Percentiles rank a stretch among this genome's conserved stretches.
Conservation (phyloP, 2,329 filamentous ascomycete species). For the Simplicillium aogashimaense region DNA sequence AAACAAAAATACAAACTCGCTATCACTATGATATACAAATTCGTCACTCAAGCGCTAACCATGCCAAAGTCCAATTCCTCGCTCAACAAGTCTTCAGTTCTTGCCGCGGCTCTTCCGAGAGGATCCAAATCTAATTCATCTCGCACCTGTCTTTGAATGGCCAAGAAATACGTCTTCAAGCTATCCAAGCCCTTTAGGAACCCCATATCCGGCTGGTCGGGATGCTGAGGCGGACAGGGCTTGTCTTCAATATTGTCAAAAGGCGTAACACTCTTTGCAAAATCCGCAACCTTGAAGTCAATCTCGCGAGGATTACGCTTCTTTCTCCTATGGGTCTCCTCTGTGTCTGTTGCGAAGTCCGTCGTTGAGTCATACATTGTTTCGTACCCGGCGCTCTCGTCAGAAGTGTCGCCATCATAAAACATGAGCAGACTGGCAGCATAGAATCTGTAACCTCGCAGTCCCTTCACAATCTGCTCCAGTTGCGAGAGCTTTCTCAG, state of each 20-base stretch:
- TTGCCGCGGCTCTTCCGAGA: constrained; percentile 14
- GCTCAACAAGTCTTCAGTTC: constrained; percentile 12
- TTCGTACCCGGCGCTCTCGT: constrained; percentile 35
- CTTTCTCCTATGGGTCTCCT: constrained; percentile 37
- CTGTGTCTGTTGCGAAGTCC: constrained; percentile 47
- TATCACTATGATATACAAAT: not conserved
- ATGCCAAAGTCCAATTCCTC: constrained; percentile 22
- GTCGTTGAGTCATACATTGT: constrained; percentile 47
- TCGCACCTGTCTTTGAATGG: constrained; percentile 71
- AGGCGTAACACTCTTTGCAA: constrained; percentile 92
- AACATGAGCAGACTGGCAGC: constrained; percentile 91
- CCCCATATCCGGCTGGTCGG: constrained; percentile 72
- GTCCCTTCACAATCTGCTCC: constrained; percentile 68
- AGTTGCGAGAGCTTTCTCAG: constrained; percentile 74
- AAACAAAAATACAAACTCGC: not conserved
- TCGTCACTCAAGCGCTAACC: constrained; percentile 17
- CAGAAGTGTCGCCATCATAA: constrained; percentile 73
- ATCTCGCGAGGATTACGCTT: constrained; percentile 51
- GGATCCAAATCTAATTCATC: constrained; percentile 37
- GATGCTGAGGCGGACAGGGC: constrained; percentile 72
- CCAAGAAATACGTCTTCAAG: constrained; percentile 73
- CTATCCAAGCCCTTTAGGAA: constrained; percentile 79
- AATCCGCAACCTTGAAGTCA: constrained; percentile 96
- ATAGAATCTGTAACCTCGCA: constrained; percentile 88
- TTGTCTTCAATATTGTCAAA: constrained; percentile 58